A percentile compares a stretch with the other conserved stretches of the same genome.
These are phyloP conservation scores for Yarrowia sp. DNA, from an alignment of 805 yeast genomes.

Conservation along the genomic window DNA sequence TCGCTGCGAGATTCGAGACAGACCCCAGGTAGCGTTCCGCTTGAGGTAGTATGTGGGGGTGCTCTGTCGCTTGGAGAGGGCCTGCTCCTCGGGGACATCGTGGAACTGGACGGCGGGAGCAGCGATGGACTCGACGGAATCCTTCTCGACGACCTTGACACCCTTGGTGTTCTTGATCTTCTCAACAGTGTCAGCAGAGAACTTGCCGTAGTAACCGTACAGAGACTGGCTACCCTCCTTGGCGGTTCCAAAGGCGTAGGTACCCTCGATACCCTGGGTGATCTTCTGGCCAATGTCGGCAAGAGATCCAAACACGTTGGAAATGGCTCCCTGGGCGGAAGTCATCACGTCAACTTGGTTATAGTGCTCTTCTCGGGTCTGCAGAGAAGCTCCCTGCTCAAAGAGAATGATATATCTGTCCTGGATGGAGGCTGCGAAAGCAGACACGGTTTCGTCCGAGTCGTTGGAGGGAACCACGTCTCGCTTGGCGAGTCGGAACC, in stretches of 20 bases:
- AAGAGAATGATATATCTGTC: slow-evolving; percentile 39
- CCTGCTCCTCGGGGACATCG: slow-evolving; percentile 55
- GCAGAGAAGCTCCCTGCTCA: slow-evolving; percentile 33
- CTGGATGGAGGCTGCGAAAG: slow-evolving; percentile 13
- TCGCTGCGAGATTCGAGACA: slow-evolving; percentile 88
- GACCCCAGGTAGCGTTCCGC: slow-evolving; percentile 93
- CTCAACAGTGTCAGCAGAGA: slow-evolving; percentile 55
- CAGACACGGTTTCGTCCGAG: slow-evolving; percentile 26
- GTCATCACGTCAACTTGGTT: slow-evolving; percentile 26
- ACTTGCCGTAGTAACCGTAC: slow-evolving; percentile 57
- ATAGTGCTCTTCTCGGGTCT: slow-evolving; percentile 38
- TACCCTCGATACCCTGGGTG: slow-evolving; percentile 42
- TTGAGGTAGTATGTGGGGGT: slow-evolving; percentile 54
- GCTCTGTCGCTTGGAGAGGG: slow-evolving; percentile 14
- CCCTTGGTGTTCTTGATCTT: slow-evolving; percentile 59
- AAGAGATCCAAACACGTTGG: slow-evolving; percentile 19
- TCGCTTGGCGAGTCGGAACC: slow-evolving; percentile 26
- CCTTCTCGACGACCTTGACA: slow-evolving; percentile 70
- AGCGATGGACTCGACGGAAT: slow-evolving; percentile 61
- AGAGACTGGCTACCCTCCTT: slow-evolving; percentile 47
- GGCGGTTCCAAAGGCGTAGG: slow-evolving; percentile 36
- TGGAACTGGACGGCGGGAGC: slow-evolving; percentile 53
- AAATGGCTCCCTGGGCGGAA: slow-evolving; percentile 12
- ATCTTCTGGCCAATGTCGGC: slow-evolving; percentile 18
- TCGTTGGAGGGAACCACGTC: slow-evolving; percentile 21